Evolutionary conservation across 2,329 filamentous ascomycete species (phyloP), one percentile per base, ranked within the genome.

Genomic region (Colletotrichum abscissum): DNA sequence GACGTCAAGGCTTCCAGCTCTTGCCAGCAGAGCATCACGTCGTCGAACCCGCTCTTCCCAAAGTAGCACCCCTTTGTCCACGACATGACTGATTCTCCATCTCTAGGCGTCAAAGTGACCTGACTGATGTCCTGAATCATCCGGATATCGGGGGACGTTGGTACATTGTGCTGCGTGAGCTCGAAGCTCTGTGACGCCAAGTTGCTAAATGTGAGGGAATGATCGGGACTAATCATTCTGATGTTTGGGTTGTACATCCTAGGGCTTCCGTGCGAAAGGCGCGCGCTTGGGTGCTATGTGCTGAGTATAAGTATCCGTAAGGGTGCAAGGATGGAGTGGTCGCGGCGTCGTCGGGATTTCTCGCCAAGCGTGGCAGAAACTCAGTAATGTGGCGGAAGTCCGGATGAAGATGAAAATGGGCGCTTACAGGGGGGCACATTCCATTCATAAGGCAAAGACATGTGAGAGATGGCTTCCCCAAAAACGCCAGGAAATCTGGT

Each of bases 11-110:
- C 70, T 22, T 70, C 60, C 70, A 70, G 70, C 33, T 73, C 70
- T 52, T 70, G 67, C 70, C 70, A 73, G 14, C 70, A 73, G 1
- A 73, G 67, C 28, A 49, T 46, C 0, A 70, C 67, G 12, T 73
- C 24, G 35, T 73, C 70, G 7, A 24, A 19, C 0, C 70, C 67
- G 55, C 70, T 73, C 67, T 70, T 66, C 26, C 67, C 70, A 12
- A 73, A 73, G 6, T 73, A 73, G 28, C 70, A 73, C 1, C 70
- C 70, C 24, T 73, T 73, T 3, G 56, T 66, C 70, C 70, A 73
- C 11, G 60, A 65, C 70, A 73, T 73, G 2, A 66, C 0, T 6
- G 42, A 24, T 56, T 70, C 1, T 9, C 46, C 70, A 2, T 12
- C 9, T 22, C 2, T 59, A 14, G 33, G 35, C 19, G 38, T n/a